phyloP scores from a whole-genome alignment of 2,329 filamentous ascomycete species.

The Thelonectria rubi region DNA sequence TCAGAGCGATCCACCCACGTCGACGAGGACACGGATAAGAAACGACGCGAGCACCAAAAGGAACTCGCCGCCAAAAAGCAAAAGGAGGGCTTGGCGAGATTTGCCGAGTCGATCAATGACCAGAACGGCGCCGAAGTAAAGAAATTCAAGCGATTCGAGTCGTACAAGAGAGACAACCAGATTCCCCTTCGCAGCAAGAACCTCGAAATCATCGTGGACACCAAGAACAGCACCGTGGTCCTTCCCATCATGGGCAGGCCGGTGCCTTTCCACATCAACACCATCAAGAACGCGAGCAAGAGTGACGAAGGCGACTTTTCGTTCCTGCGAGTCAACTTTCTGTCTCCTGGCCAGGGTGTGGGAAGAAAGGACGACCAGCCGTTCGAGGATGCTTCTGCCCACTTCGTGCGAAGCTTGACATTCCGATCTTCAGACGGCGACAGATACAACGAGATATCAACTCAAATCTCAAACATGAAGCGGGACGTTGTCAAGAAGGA shows the following conservation, averaged over 20 bases:
- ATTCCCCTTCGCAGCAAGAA: slow-evolving; percentile 85
- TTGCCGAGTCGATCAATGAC: slow-evolving; percentile 83
- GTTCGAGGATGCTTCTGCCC: slow-evolving; percentile 94
- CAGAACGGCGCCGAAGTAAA: slow-evolving; percentile 93
- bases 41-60: slow-evolving; percentile 90
- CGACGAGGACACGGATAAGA: slow-evolving; percentile 89
- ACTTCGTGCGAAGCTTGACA: slow-evolving; percentile 95
- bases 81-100: slow-evolving; percentile 84
- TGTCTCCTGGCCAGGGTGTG: slow-evolving; percentile 96
- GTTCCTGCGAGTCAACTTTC: slow-evolving; percentile 94
- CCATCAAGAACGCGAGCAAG: slow-evolving; percentile 99
- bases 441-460: slow-evolving; percentile 88
- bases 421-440: slow-evolving; percentile 91
- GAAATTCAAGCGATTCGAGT: slow-evolving; percentile 99
- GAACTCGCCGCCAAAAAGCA: slow-evolving; percentile 89
- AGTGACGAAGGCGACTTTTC: slow-evolving; percentile 95
- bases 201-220: slow-evolving; percentile 87
- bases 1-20: slow-evolving; percentile 89
- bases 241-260: slow-evolving; percentile 97
- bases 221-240: slow-evolving; percentile 88
- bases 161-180: slow-evolving; percentile 97
- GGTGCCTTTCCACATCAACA: slow-evolving; percentile 96
- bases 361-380: slow-evolving; percentile 97
- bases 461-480: slow-evolving; percentile 95
- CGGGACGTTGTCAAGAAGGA: slow-evolving; percentile 91